Base-by-base conservation (phyloP, 2,329 filamentous ascomycete genomes). In the Xylariomycetidae sp. region DNA sequence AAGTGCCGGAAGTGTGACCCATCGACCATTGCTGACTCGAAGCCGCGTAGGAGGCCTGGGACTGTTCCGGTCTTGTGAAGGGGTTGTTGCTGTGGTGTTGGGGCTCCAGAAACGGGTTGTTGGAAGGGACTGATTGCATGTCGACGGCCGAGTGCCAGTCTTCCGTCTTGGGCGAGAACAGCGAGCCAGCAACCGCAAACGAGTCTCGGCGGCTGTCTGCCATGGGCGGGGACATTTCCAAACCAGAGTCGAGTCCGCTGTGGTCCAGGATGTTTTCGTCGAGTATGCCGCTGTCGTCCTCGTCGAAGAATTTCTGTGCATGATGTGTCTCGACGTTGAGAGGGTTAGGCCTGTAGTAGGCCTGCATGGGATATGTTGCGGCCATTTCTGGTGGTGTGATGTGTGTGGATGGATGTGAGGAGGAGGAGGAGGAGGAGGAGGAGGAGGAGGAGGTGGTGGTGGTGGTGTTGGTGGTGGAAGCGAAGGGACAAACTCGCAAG, bases 161-260 rank as follows among this genome's bases (percentile, higher is more conserved):
- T 48, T 81, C 76, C 8, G 70, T 67, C 61, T 81, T 81, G 45
- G 76, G 76, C 14, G 76, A 81, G 64, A 81, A 79, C 44, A 81
- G 63, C 38, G 73, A 60, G 12, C 67, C 60, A 34, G 69, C 65
- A 30, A 77, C 67, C 42, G 69, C 72, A 52, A 80, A 79, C 2
- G 77, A 81, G 41, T 80, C 76, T 57, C 76, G 67, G 49, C 76
- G 68, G 65, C 74, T 79, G 51, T 69, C 70, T 44, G 65, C 65
- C 71, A 80, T 76, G 46, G 68, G 68, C 24, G 76, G 76, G 32
- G 76, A 80, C 61, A 80, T 70, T 47, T 79, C 76, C 35, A 80
- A 59, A 32, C 70, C 72, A 6, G 75, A 79, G 58, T 80, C 76
- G 46, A 79, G 56, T 31, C 64, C 66, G 56, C 61, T 71, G 54